Percentiles rank a stretch among this genome's conserved stretches.
These are phyloP conservation scores for Lachancea sp. DNA, from an alignment of 805 yeast genomes.

Conservation along the genomic window DNA sequence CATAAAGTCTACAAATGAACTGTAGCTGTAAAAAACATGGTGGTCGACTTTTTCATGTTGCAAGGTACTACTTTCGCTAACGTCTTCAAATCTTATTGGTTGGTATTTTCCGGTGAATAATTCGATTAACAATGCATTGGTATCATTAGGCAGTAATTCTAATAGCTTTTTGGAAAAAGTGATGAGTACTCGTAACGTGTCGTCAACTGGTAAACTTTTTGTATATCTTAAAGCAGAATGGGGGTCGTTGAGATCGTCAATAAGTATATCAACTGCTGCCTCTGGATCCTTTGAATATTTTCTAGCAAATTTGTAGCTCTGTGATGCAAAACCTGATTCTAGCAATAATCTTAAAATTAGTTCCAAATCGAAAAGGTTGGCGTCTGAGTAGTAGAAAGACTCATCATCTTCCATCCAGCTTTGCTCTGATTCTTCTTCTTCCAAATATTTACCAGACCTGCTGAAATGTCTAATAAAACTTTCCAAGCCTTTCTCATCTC, in stretches of 20 bases:
- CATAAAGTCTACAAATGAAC: conserved; percentile 53
- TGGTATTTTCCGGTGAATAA: conserved; percentile 82
- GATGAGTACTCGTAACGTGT: conserved; percentile 62
- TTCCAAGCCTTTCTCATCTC: conserved; percentile 50
- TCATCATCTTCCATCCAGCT: conserved; percentile 34
- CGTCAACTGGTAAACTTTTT: conserved; percentile 65
- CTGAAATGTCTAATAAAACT: conserved; percentile 43
- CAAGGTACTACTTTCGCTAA: conserved; percentile 3
- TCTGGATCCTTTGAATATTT: conserved; percentile 62
- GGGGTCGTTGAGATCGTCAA: conserved; percentile 59
- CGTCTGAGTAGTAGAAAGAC: conserved; percentile 28
- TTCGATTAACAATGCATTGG: conserved; percentile 74
- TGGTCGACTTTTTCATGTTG: conserved; percentile 11
- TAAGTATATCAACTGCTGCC: conserved; percentile 65
- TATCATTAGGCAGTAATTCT: conserved; percentile 65
- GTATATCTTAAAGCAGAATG: conserved; percentile 57
- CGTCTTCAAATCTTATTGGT: conserved; percentile 34
- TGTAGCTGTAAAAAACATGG: conserved; percentile 45
- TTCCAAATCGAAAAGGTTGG: conserved; percentile 52
- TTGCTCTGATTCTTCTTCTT: conserved; percentile 28
- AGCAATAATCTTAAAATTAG: conserved; percentile 62
- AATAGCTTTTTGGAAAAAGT: conserved; percentile 60
- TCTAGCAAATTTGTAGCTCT: conserved; percentile 65
- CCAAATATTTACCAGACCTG: conserved; percentile 24
- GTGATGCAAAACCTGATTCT: conserved; percentile 58